Evolutionary conservation across 1,284 basidiomycete genomes (phyloP), one percentile per base, ranked within the genome.

Genomic region (Papiliotrema flavescens): DNA sequence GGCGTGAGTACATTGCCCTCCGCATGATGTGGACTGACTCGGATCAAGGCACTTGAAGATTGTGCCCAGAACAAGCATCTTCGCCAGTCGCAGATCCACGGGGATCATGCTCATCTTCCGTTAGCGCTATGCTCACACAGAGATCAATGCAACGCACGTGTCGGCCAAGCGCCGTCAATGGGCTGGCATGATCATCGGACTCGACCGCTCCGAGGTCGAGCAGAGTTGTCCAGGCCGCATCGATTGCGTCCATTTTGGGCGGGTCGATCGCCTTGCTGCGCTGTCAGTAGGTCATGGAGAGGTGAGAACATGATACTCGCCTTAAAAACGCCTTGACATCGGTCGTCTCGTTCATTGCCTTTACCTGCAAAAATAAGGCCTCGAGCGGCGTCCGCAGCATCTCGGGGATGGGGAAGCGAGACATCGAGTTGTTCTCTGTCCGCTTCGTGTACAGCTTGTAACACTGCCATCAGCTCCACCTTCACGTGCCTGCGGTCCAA

Each of bases 371-470:
- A 20, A 87, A 85, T 20, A 96, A 80, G 42, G 83, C 87, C 70
- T 96, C 92, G 34, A 97, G 77, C 2, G 93, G 90, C 17, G 90
- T 87, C n/a, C 93, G 82, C 49, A 88, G 80, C 55, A 97, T 96
- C 75, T 97, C 93, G 1, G 93, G 93, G 1, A 86, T 79, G 4
- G 90, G 85, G 74, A 88, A 91, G 13, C 80, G 76, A 1, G 78
- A 78, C 87, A 94, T 88, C 45, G 79, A 80, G 55, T 80, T 79
- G 65, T 87, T 85, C 64, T 89, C 88, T 54, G 82, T 83, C 52
- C 83, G 76, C 2, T 76, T 80, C 0, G 88, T 90, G 73, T 88
- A 96, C 2, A 96, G 79, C 73, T 92, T 91, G 77, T 87, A 93
- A 73, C 90, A 77, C 64, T 76, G 23, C 19, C 32, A 49, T 51